Base-by-base conservation (phyloP, 2,329 filamentous ascomycete species). In the Aspergillus versicolor region DNA sequence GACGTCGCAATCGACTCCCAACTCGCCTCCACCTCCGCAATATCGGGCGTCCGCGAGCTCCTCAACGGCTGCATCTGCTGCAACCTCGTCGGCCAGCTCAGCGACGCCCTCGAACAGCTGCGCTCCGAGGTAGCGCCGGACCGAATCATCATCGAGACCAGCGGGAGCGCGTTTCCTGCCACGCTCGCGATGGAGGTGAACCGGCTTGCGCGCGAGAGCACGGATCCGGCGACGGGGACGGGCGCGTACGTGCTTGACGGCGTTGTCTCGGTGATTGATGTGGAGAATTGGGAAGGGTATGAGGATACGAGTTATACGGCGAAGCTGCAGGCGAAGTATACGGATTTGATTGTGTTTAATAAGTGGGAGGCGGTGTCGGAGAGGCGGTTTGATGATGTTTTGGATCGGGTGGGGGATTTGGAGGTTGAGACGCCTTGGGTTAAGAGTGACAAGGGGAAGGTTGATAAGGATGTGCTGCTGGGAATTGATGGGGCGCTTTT, bases 31-130 rank as follows among this genome's bases (percentile, higher is more conserved):
- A 89, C 89, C 13, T 85, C 85, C 49, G 87, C 92, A 61, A 92
- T 99, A 65, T 88, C 91, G 1, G 93, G 92, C 54, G 92, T 96
- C 4, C 89, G 90, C 67, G 94, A 99, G 75, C 83, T 99, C 1
- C 87, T 99, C 53, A 96, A 96, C 73, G 94, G 93, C 64, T 97
- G 94, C 78, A 97, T 99, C 75, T 99, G 94, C 84, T 99, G 94
- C 80, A 97, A 97, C 73, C 88, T 97, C 24, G 93, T 99, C 59
- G 94, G 94, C 15, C 91, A 96, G 74, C 85, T 99, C 7, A 85
- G 86, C 58, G 86, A 89, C 47, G 92, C 93, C 1, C 86, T 99
- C 17, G 77, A 83, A 43, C 87, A 94, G 69, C 86, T 99, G 41
- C 83, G 84, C 50, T 74, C 78, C 24, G 77, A 82, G 38, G 77